Evolutionary conservation across 192 early-diverging fungal species (phyloP).

Genomic region (Phlyctochytrium arcticum): DNA sequence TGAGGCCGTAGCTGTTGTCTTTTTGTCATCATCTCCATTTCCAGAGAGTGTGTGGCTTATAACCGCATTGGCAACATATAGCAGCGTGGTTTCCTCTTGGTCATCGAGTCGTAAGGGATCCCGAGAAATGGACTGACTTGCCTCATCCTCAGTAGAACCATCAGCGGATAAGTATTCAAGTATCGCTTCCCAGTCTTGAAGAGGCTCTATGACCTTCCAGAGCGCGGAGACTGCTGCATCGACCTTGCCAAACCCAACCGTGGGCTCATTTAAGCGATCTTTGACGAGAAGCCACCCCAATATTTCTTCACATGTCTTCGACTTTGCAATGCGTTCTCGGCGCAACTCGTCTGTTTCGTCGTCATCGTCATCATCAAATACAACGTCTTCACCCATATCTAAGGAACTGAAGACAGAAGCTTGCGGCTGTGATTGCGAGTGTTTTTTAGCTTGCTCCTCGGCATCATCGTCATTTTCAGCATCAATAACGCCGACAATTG

Average conservation of each 20-base stretch:
- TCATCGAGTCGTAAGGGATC: slow-evolving; percentile 20
- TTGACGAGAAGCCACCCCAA: neutral
- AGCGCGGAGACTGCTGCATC: slow-evolving; percentile 28
- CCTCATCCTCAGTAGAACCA: slow-evolving; percentile 1
- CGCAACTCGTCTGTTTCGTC: slow-evolving; percentile 18
- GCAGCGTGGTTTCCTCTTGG: slow-evolving; percentile 35
- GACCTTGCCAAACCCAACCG: slow-evolving; percentile 22
- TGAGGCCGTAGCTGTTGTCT: neutral
- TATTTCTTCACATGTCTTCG: slow-evolving; percentile 11
- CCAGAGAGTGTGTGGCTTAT: neutral
- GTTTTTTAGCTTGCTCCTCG: neutral
- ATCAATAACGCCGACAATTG: neutral
- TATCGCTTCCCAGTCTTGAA: slow-evolving; percentile 36
- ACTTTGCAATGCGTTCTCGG: slow-evolving; percentile 15
- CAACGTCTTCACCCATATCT: slow-evolving; percentile 9
- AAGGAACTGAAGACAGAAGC: neutral
- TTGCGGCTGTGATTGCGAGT: slow-evolving; percentile 16
- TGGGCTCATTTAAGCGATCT: neutral
- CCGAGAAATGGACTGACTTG: neutral
- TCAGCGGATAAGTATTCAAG: slow-evolving; percentile 34
- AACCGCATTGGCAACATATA: slow-evolving; percentile 29
- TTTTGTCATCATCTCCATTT: slow-evolving; percentile 12
- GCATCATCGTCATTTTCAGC: neutral
- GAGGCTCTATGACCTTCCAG: slow-evolving; percentile 19
- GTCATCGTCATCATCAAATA: slow-evolving; percentile 24